These are phyloP conservation scores for Ogataea pignaliae DNA, from an alignment of 805 yeast species.

Conservation along the genomic window DNA sequence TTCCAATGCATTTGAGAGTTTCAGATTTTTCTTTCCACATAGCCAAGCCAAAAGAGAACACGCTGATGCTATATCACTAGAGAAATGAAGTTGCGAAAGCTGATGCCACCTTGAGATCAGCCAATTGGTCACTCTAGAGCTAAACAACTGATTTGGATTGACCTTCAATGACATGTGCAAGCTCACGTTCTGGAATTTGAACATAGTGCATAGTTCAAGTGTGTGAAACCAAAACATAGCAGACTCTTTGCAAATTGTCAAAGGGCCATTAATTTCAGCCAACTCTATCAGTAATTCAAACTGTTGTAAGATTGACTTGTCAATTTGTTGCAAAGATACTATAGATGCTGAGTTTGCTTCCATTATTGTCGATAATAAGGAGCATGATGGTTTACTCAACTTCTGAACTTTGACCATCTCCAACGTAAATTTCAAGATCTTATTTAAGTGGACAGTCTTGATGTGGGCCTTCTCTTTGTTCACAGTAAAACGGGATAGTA, in stretches of 20 bases:
- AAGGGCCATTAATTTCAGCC: slow-evolving; percentile 62
- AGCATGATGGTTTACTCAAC: slow-evolving; percentile 30
- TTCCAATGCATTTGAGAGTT: background rate
- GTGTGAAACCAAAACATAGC: slow-evolving; percentile 51
- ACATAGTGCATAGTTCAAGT: slow-evolving; percentile 32
- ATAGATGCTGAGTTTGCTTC: slow-evolving; percentile 2
- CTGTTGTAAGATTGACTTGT: slow-evolving; percentile 40
- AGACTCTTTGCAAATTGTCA: slow-evolving; percentile 39
- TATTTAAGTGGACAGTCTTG: slow-evolving; percentile 15
- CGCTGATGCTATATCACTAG: slow-evolving; percentile 17
- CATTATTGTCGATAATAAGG: slow-evolving; percentile 21
- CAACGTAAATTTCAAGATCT: slow-evolving; percentile 32
- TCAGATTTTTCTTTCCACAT: slow-evolving; percentile 4
- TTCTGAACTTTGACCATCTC: slow-evolving; percentile 32
- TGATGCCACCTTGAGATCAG: slow-evolving; percentile 41
- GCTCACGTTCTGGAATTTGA: slow-evolving; percentile 28
- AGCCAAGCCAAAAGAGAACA: slow-evolving; percentile 43
- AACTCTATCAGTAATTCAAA: slow-evolving; percentile 47
- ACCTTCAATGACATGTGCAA: slow-evolving; percentile 13
- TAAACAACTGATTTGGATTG: slow-evolving; percentile 10
- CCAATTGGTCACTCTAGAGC: slow-evolving; percentile 46
- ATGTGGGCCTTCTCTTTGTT: background rate
- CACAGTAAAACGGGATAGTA: background rate
- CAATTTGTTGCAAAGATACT: slow-evolving; percentile 21
- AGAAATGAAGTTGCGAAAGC: slow-evolving; percentile 7